A percentile compares a stretch with the other conserved stretches of the same genome.
phyloP scores from a whole-genome alignment of 177 flowering plant species.

The Vitis hybrid region DNA sequence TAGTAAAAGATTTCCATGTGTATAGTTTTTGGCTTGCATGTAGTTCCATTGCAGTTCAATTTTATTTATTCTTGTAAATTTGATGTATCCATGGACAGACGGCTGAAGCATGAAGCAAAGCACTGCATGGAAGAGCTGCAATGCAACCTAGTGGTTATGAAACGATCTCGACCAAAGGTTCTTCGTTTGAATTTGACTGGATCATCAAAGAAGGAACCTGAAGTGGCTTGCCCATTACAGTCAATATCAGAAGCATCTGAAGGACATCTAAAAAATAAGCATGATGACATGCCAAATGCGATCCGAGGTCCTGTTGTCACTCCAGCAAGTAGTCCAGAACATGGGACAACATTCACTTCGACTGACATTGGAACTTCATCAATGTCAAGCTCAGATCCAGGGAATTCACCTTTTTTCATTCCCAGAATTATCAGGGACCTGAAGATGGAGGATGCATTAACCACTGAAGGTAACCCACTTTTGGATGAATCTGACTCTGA shows the following conservation, averaged over 20 bases:
- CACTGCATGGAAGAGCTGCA: slow-evolving; percentile 80
- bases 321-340: slow-evolving; percentile 82
- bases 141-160: slow-evolving; percentile 85
- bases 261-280: slow-evolving; percentile 14
- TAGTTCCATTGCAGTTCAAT: too few species aligned
- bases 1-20: background rate
- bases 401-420: slow-evolving; percentile 51
- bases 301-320: slow-evolving; percentile 71
- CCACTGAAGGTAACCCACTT: slow-evolving; percentile 22
- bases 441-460: slow-evolving; percentile 31
- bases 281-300: slow-evolving; percentile 20
- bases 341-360: slow-evolving; percentile 51
- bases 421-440: slow-evolving; percentile 35
- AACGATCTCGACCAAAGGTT: slow-evolving; percentile 67
- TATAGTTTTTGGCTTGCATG: background rate
- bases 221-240: slow-evolving; percentile 18
- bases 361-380: slow-evolving; percentile 77
- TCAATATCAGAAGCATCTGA: slow-evolving; percentile 30
- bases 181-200: slow-evolving; percentile 79
- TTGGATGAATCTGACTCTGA: slow-evolving; percentile 62
- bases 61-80: too few species aligned
- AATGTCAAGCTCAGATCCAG: slow-evolving; percentile 75
- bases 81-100: slow-evolving; percentile 31
- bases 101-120: slow-evolving; percentile 65
- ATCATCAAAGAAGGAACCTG: slow-evolving; percentile 40